Evolutionary conservation across 2,329 filamentous ascomycete species (phyloP), one percentile per base, ranked within the genome.

Genomic region (Fusarium pseudonygamai): DNA sequence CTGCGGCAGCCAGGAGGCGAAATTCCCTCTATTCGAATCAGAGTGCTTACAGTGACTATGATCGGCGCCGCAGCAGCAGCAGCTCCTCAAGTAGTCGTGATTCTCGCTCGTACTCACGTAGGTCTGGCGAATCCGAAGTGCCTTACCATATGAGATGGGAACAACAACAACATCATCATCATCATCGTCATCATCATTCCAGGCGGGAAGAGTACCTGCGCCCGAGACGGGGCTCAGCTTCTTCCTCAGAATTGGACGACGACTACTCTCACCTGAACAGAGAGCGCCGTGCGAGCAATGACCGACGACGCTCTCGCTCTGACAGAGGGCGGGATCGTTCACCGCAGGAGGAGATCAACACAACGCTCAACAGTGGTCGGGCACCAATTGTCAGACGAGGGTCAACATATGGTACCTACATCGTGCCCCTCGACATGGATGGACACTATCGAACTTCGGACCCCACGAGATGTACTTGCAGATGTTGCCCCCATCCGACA

Each of bases 401-500:
- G 7, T 61, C 63, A 30, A 78, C 71, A 1, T 75, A 76, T 8
- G 75, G 75, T 18, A 76, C 76, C 28, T 78, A 76, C 65, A 72
- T 75, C 37, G 52, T 64, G 32, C 72, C 73, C 5, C 50, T 77
- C 15, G 63, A 76, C n/a, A 45, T 46, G 30, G 45, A 24, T 47
- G 69, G 73, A 18, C 40, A 52, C 46, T 69, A 76, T 58, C 60
- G 43, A 26, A 77, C 52, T 50, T 50, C 61, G 58, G 75, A 78
- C 30, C 76, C 75, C 46, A 77, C 68, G 24, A 67, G 42, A 16
- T 78, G 74, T 57, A 57, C 52, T 30, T 78, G 75, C 64, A 73
- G 61, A 55, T 78, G 74, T 45, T 78, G 76, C 32, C 76, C 76
- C 18, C 76, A 78, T 64, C 76, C 76, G 26, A 59, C 52, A 22